phyloP scores from a whole-genome alignment of 116 monocot genomes.

The Posidonia oceanica region DNA sequence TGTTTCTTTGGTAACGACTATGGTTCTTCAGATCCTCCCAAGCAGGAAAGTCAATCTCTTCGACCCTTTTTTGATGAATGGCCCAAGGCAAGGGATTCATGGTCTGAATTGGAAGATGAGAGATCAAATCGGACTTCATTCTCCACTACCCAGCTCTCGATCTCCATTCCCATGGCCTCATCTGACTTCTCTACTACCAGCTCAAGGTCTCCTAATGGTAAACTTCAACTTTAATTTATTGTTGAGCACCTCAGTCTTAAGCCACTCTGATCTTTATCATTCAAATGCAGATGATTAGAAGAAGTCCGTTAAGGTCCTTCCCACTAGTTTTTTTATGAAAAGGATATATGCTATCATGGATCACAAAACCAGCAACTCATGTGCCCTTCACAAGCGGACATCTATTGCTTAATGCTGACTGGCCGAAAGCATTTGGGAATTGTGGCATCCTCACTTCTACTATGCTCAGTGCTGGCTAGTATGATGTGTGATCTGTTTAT shows the following conservation, averaged over 20 bases:
- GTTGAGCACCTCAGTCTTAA: no score
- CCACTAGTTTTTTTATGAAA: not conserved
- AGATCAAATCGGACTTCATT: constrained; percentile 41
- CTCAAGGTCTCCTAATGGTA: constrained; percentile 65
- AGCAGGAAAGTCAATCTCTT: constrained; percentile 50
- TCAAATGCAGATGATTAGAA: constrained; percentile 7
- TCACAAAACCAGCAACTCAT: not conserved
- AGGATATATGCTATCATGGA: not conserved
- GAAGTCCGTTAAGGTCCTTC: not conserved
- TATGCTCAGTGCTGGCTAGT: not conserved
- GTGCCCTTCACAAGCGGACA: not conserved
- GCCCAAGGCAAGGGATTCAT: constrained; percentile 67
- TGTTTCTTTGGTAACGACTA: constrained; percentile 45
- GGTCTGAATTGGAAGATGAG: constrained; percentile 60
- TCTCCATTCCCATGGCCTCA: constrained; percentile 74
- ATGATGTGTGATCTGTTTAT: not conserved
- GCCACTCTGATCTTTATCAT: not conserved
- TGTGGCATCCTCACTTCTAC: not conserved
- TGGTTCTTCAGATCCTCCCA: constrained; percentile 21
- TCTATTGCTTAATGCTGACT: not conserved
- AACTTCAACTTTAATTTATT: not conserved
- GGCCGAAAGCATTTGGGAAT: not conserved
- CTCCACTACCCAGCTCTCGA: constrained; percentile 86
- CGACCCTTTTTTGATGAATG: constrained; percentile 84
- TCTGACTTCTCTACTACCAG: constrained; percentile 72